phyloP scores from a whole-genome alignment of 140 eudicot species.

The Erigeron philadelphicus region DNA sequence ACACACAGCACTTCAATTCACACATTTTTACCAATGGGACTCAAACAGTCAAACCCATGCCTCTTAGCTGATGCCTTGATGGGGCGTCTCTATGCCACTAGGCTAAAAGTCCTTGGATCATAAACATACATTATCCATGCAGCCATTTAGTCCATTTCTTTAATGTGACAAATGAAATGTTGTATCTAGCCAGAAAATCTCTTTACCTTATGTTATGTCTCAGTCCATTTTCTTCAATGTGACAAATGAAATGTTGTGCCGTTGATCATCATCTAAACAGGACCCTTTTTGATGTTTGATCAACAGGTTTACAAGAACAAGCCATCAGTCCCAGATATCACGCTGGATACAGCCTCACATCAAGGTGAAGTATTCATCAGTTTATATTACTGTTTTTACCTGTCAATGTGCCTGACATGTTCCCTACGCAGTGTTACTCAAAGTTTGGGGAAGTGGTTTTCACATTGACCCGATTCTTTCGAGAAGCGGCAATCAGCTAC shows the following conservation, averaged over 20 bases:
- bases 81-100: too few relatives aligned
- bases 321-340: slow-evolving; percentile 88
- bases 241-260: background rate
- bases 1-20: too few relatives aligned
- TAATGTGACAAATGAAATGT: background rate
- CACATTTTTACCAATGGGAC: too few relatives aligned
- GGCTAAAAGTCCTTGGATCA: too few relatives aligned
- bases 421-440: slow-evolving; percentile 66
- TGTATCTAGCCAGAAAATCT: background rate
- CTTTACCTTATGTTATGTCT: background rate
- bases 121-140: background rate
- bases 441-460: slow-evolving; percentile 88
- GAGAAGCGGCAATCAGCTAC: slow-evolving; percentile 49
- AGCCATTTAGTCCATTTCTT: background rate
- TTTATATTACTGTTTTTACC: slow-evolving; percentile 5
- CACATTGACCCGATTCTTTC: slow-evolving; percentile 78
- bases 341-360: slow-evolving; percentile 92
- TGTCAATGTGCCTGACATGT: slow-evolving; percentile 18
- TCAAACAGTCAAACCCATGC: too few relatives aligned
- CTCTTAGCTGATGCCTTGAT: too few relatives aligned
- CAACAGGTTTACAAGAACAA: slow-evolving; percentile 56
- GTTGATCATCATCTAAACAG: background rate
- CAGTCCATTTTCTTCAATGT: too few relatives aligned
- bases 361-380: slow-evolving; percentile 43
- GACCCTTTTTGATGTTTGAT: slow-evolving; percentile 17